Evolutionary conservation across 2,329 filamentous ascomycete species (phyloP).

Genomic region (Dactylellina drechsleri): DNA sequence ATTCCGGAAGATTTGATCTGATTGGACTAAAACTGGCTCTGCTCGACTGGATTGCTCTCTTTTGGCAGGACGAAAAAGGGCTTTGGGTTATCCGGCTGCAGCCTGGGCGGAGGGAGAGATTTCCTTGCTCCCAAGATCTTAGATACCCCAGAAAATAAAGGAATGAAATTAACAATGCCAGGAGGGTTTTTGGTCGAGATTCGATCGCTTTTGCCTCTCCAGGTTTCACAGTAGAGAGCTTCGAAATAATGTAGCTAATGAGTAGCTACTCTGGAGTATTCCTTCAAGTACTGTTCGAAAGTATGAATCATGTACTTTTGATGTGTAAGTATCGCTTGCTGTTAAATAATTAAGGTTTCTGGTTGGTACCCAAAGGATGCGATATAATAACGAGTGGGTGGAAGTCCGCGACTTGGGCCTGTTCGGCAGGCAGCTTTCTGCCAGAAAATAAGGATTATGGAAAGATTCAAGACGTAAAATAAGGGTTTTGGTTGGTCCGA

Average conservation of each 20-base stretch:
- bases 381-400: conserved; percentile 43
- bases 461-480: background rate
- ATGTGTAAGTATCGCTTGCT: too few species aligned
- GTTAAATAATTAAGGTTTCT: too few species aligned
- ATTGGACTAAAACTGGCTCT: conserved; percentile 53
- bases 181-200: conserved; percentile 21
- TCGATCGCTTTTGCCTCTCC: conserved; percentile 15
- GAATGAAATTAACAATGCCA: conserved; percentile 41
- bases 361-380: too few species aligned
- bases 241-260: background rate
- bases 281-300: background rate
- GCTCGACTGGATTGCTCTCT: conserved; percentile 44
- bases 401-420: conserved; percentile 14
- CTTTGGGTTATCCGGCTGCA: conserved; percentile 36
- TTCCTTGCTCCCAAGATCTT: conserved; percentile 44
- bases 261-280: background rate
- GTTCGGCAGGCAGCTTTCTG: conserved; percentile 24
- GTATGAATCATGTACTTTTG: too few species aligned
- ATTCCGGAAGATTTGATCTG: conserved; percentile 54
- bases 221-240: conserved; percentile 12
- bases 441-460: conserved; percentile 13
- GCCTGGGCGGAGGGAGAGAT: conserved; percentile 43
- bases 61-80: conserved; percentile 49
- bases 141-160: conserved; percentile 37
- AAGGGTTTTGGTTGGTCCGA: conserved; percentile 25